These are phyloP conservation scores for Austroboletus novae-zelandiae DNA, from an alignment of 1,284 basidiomycete genomes.

Conservation along the genomic window DNA sequence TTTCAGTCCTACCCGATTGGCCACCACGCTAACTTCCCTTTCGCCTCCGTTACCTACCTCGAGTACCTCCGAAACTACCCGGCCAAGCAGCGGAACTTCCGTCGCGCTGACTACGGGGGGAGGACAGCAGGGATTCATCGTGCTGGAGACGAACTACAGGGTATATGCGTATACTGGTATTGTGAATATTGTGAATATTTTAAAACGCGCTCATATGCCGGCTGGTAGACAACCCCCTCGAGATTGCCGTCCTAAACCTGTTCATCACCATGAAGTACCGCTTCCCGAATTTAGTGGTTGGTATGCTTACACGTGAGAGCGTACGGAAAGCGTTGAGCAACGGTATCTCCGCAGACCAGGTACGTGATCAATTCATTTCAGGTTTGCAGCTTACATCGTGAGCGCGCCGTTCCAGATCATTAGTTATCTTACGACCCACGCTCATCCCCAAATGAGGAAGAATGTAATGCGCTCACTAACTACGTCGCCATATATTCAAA, in stretches of 20 bases:
- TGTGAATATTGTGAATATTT: slow-evolving; percentile 13
- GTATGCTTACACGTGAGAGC: slow-evolving; percentile 91
- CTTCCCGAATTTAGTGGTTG: slow-evolving; percentile 95
- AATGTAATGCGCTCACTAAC: slow-evolving; percentile 54
- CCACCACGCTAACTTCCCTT: slow-evolving; percentile 89
- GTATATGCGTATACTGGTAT: slow-evolving; percentile 96
- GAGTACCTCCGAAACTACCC: slow-evolving; percentile 43
- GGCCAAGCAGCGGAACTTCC: slow-evolving; percentile 15
- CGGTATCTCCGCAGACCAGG: slow-evolving; percentile 96
- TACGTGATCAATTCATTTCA: slow-evolving; percentile 34
- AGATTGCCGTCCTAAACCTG: slow-evolving; percentile 94
- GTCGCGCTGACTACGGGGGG: slow-evolving; percentile 43
- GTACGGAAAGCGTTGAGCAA: slow-evolving; percentile 93
- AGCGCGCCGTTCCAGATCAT: slow-evolving; percentile 68
- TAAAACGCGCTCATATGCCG: slow-evolving; percentile 18
- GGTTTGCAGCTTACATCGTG: slow-evolving; percentile 9
- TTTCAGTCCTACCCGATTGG: slow-evolving; percentile 95
- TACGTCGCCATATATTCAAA: slow-evolving; percentile 3
- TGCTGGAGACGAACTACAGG: slow-evolving; percentile 98
- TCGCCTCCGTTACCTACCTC: slow-evolving; percentile 68
- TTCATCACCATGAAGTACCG: slow-evolving; percentile 92
- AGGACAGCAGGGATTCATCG: slow-evolving; percentile 82
- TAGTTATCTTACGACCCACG: slow-evolving; percentile 90
- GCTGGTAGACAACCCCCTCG: slow-evolving; percentile 82
- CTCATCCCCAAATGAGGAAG: slow-evolving; percentile 97